phyloP scores from a whole-genome alignment of 768 basidiomycete genomes.

The Suillus paluster region DNA sequence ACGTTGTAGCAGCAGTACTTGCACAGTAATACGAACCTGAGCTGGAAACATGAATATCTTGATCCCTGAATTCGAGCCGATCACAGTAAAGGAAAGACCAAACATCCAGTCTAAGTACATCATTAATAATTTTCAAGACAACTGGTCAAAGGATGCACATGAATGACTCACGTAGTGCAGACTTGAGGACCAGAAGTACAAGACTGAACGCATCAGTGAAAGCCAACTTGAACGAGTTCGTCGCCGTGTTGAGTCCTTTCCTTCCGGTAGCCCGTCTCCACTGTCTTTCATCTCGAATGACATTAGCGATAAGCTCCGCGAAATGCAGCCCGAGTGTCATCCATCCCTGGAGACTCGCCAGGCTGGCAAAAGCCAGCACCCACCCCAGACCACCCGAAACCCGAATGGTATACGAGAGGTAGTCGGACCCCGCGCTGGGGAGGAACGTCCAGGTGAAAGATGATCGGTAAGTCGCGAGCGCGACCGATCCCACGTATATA shows the following conservation, averaged over 20 bases:
- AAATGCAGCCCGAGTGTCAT: conserved; percentile 34
- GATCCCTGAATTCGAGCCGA: too few species aligned
- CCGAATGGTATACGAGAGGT: conserved; percentile 26
- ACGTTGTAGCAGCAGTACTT: too few species aligned
- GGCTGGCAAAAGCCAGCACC: conserved; percentile 28
- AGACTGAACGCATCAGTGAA: conserved; percentile 24
- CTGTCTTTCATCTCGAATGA: conserved; percentile 30
- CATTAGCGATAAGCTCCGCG: conserved; percentile 33
- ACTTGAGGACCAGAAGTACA: conserved; percentile 23
- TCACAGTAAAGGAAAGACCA: conserved; percentile 29
- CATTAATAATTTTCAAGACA: not conserved
- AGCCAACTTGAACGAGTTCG: conserved; percentile 26
- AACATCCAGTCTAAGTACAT: conserved; percentile 38
- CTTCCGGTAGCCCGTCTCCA: conserved; percentile 28
- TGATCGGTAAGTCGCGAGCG: conserved; percentile 5
- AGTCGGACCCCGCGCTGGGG: conserved; percentile 21
- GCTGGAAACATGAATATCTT: conserved; percentile 12
- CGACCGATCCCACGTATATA: conserved; percentile 27
- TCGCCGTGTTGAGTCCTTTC: conserved; percentile 18
- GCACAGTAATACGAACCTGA: too few species aligned
- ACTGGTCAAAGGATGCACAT: not conserved
- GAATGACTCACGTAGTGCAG: conserved; percentile 28
- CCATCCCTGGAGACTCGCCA: conserved; percentile 31
- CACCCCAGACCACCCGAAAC: conserved; percentile 28
- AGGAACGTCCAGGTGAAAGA: conserved; percentile 28